Evolutionary conservation across 2,329 filamentous ascomycete species (phyloP).

Genomic region (Penicillium sp.): DNA sequence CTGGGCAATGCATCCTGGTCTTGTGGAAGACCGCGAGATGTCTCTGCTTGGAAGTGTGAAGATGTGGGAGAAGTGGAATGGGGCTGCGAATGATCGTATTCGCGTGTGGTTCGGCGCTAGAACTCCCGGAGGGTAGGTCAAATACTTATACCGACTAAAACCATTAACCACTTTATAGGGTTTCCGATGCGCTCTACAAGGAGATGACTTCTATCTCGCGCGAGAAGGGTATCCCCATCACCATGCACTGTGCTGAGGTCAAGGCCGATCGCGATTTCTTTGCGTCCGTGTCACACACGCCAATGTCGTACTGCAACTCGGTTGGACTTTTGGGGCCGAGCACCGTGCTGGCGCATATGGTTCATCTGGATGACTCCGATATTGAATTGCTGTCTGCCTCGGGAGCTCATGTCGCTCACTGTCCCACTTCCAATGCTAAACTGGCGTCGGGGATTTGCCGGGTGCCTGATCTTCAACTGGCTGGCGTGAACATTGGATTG

Average conservation of each 20-base stretch:
- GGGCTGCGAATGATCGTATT: conserved; percentile 42
- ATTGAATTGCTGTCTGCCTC: conserved; percentile 41
- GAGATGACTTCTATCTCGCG: conserved; percentile 45
- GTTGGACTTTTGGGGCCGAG: conserved; percentile 40
- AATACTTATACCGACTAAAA: background rate
- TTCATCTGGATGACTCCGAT: conserved; percentile 50
- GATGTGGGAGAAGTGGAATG: conserved; percentile 38
- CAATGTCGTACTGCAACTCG: conserved; percentile 44
- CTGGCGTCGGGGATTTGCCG: conserved; percentile 53
- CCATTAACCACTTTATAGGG: conserved; percentile 15
- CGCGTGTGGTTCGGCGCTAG: conserved; percentile 52
- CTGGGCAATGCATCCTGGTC: conserved; percentile 47
- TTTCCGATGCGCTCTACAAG: conserved; percentile 37
- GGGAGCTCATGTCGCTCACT: conserved; percentile 51
- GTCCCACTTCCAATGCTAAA: conserved; percentile 54
- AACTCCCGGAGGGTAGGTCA: conserved; percentile 47
- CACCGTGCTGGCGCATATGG: conserved; percentile 55
- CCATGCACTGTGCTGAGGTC: conserved; percentile 27
- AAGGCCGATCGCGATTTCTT: conserved; percentile 43
- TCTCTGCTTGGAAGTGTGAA: conserved; percentile 43
- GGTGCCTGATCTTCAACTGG: conserved; percentile 47
- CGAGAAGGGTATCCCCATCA: conserved; percentile 45
- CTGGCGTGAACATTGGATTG: conserved; percentile 49
- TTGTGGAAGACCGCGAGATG: conserved; percentile 43
- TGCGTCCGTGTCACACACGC: conserved; percentile 34